Percentiles rank a stretch among this genome's conserved stretches.
These are phyloP conservation scores for Starmerella lactis-condensi DNA, from an alignment of 805 yeast species.

Conservation along the genomic window DNA sequence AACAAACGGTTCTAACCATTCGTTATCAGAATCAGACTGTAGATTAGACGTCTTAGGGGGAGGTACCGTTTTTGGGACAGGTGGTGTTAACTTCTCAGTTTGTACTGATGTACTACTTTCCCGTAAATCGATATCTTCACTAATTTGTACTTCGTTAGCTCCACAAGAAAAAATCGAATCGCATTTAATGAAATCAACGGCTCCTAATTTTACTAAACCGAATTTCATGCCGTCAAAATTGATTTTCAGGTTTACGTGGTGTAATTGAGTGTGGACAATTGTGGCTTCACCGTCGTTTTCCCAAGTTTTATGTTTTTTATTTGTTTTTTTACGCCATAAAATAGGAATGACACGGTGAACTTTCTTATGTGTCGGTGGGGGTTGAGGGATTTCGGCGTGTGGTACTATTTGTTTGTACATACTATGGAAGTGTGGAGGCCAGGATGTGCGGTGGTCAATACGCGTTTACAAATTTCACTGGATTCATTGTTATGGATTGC, in stretches of 20 bases:
- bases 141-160: no score
- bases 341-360: constrained; percentile 13
- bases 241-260: constrained; percentile 5
- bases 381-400: neutral
- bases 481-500: neutral
- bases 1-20: no score
- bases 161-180: no score
- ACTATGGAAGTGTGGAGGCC: neutral
- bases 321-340: constrained; percentile 53
- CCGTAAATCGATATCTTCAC: no score
- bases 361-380: neutral
- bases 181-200: constrained; percentile 18
- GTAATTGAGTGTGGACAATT: neutral
- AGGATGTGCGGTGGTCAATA: neutral
- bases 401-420: neutral
- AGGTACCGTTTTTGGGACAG: no score
- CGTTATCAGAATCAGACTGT: no score
- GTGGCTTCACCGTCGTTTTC: constrained; percentile 59
- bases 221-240: constrained; percentile 17
- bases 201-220: constrained; percentile 17
- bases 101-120: no score
- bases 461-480: neutral
- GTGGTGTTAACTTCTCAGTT: no score
- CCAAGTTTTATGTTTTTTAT: constrained; percentile 81
- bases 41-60: no score